Evolutionary conservation across 2,329 filamentous ascomycete species (phyloP).

Genomic region (Myriosclerotinia duriaeana): DNA sequence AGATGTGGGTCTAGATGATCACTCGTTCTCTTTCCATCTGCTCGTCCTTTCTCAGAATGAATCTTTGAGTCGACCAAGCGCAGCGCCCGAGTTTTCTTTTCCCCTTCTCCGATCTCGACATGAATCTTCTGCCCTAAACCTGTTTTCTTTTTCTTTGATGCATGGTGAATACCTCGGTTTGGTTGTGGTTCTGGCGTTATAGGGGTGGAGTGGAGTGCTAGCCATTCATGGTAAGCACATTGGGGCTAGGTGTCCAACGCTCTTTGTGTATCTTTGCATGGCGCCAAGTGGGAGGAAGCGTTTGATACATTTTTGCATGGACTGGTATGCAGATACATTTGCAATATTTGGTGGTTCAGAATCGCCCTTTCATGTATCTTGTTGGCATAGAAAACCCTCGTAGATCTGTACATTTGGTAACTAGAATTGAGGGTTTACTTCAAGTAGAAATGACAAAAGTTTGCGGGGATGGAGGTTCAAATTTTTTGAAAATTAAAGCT

Average conservation of each 20-base stretch:
- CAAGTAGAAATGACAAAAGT: conserved; percentile 1
- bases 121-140: neutral
- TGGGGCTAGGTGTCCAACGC: neutral
- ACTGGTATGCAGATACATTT: neutral
- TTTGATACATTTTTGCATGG: neutral
- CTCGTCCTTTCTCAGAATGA: conserved; percentile 18
- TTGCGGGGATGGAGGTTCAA: neutral
- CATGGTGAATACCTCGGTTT: conserved; percentile 19
- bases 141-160: conserved; percentile 13
- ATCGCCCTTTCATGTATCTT: neutral
- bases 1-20: conserved; percentile 19
- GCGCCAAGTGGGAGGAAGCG: neutral
- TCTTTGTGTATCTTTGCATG: neutral
- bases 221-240: conserved; percentile 19
- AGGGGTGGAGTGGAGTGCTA: conserved; percentile 12
- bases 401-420: neutral
- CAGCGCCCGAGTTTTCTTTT: conserved; percentile 16
- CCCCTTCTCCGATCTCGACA: conserved; percentile 15
- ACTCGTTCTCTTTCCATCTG: conserved; percentile 8
- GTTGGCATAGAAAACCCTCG: neutral
- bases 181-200: conserved; percentile 15
- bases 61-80: conserved; percentile 15
- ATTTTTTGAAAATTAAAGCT: neutral
- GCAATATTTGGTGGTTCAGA: neutral
- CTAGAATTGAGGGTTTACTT: conserved; percentile 4